These are phyloP conservation scores for Candida suzukii DNA, from an alignment of 805 yeast genomes.

Conservation along the genomic window DNA sequence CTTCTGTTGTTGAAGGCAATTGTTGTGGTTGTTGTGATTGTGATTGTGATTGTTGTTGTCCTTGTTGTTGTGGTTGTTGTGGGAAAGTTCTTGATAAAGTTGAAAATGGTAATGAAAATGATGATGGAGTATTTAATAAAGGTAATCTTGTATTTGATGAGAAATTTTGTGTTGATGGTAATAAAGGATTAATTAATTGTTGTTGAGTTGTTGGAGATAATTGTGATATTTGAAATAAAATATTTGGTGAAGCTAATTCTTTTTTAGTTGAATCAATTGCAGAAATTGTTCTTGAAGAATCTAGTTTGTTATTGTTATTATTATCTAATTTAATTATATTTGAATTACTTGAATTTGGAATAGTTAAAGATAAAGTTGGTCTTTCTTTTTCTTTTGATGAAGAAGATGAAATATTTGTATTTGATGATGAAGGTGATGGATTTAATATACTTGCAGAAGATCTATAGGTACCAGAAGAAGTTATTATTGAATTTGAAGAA, in stretches of 20 bases:
- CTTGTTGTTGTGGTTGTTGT: neutral
- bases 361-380: slow-evolving; percentile 58
- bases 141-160: slow-evolving; percentile 1
- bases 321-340: no score
- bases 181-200: no score
- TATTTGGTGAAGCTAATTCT: slow-evolving; percentile 3
- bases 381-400: slow-evolving; percentile 21
- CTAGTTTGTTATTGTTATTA: no score
- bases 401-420: slow-evolving; percentile 1
- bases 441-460: no score
- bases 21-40: slow-evolving; percentile 9
- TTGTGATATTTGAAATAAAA: neutral
- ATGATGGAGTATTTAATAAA: neutral
- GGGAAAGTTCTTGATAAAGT: neutral
- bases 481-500: no score
- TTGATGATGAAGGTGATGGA: slow-evolving; percentile 8
- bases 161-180: no score
- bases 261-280: slow-evolving; percentile 25
- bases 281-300: slow-evolving; percentile 39
- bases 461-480: no score
- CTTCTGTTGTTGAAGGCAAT: slow-evolving; percentile 23
- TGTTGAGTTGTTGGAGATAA: slow-evolving; percentile 5
- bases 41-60: neutral
- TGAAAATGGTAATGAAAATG: neutral
- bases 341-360: slow-evolving; percentile 36